Conservation (phyloP, 371 early-diverging fungal species). For the Syncephalastrum contaminatum region DNA sequence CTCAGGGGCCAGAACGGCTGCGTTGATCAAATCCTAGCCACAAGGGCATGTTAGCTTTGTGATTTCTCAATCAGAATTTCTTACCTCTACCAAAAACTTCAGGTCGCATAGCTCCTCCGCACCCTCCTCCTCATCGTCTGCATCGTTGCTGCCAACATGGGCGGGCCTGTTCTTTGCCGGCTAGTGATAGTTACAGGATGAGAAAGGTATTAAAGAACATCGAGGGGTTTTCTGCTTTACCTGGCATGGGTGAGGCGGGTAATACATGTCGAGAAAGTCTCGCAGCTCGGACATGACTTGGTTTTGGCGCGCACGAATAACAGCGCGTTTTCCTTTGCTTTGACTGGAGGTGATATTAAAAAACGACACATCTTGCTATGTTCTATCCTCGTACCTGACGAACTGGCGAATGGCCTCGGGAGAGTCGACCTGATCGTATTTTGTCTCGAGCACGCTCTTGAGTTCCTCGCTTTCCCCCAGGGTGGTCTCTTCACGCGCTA, state of each 20-base stretch:
- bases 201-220: no score
- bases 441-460: slow-evolving; percentile 12
- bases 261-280: slow-evolving; percentile 43
- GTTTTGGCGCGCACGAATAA: slow-evolving; percentile 13
- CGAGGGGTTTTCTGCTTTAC: no score
- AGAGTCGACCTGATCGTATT: slow-evolving; percentile 15
- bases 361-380: no score
- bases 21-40: slow-evolving; percentile 54
- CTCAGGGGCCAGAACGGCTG: slow-evolving; percentile 36
- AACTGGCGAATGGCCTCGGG: background rate
- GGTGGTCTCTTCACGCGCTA: slow-evolving; percentile 10
- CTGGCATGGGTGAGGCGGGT: slow-evolving; percentile 45
- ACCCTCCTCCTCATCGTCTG: slow-evolving; percentile 11
- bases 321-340: slow-evolving; percentile 10
- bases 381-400: no score
- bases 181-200: background rate
- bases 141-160: slow-evolving; percentile 2
- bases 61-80: no score
- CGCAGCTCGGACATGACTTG: slow-evolving; percentile 40
- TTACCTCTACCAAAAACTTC: slow-evolving; percentile 35
- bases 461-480: slow-evolving; percentile 26
- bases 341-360: background rate
- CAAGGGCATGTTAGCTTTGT: background rate
- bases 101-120: slow-evolving; percentile 30
- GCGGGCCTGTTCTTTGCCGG: background rate